A percentile compares a stretch with the other conserved stretches of the same genome.
Evolutionary conservation across 73 alveolate genomes (phyloP).

Genomic region (Paramecium bursaria): DNA sequence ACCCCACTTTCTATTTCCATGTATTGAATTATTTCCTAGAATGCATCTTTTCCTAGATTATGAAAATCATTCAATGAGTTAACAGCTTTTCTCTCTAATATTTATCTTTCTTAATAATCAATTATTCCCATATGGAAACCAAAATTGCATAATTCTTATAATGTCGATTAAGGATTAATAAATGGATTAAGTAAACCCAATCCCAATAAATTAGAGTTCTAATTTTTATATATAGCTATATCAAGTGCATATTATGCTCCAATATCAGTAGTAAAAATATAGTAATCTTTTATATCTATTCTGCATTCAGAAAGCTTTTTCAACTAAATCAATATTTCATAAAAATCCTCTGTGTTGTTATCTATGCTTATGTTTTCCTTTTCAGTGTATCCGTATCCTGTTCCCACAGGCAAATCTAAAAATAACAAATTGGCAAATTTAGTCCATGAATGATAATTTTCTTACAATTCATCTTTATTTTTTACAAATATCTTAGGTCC

Average conservation of each 20-base stretch:
- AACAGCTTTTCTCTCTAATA: too few relatives aligned
- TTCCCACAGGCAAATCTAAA: conserved; percentile 60
- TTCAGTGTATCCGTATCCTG: conserved; percentile 46
- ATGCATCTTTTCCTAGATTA: too few relatives aligned
- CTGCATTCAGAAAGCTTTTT: background rate
- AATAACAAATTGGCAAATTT: conserved; percentile 19
- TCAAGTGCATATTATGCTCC: conserved; percentile 40
- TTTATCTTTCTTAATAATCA: conserved; percentile 30
- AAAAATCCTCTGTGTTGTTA: background rate
- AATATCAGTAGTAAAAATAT: conserved; percentile 30
- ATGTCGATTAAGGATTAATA: background rate
- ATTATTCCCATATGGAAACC: conserved; percentile 42
- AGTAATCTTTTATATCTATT: background rate
- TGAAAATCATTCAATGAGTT: too few relatives aligned
- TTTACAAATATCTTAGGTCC: background rate
- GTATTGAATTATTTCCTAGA: too few relatives aligned
- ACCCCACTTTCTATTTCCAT: too few relatives aligned
- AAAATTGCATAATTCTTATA: conserved; percentile 22
- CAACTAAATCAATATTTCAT: background rate
- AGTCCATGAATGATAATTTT: background rate
- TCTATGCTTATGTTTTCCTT: background rate
- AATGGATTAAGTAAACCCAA: conserved; percentile 24
- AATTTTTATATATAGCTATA: conserved; percentile 27
- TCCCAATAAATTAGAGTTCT: background rate
- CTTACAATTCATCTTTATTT: too few relatives aligned